Percentiles rank a stretch among this genome's conserved stretches.
Conservation (phyloP, 78 protist species). For the Dictyostelium purpureum region DNA sequence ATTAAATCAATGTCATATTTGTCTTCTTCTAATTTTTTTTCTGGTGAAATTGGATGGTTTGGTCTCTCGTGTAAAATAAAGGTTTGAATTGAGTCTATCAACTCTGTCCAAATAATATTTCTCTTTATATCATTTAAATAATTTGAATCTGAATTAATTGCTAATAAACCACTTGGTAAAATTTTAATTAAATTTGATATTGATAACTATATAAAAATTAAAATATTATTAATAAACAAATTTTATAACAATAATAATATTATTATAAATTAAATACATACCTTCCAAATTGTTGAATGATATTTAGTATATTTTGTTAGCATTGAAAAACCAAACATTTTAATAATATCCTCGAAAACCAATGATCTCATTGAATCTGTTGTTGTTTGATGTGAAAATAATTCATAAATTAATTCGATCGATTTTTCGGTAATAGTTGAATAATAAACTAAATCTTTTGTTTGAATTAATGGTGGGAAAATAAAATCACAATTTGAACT, state of each 20-base stretch:
- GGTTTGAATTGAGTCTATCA: constrained; percentile 73
- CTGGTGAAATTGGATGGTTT: constrained; percentile 22
- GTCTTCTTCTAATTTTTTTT: constrained; percentile 56
- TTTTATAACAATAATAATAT: background rate
- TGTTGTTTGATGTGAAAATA: constrained; percentile 32
- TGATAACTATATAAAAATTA: background rate
- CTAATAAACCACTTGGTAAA: constrained; percentile 27
- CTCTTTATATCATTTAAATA: constrained; percentile 60
- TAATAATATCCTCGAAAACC: constrained; percentile 61
- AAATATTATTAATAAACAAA: background rate
- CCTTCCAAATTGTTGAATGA: constrained; percentile 73
- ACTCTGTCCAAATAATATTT: constrained; percentile 80
- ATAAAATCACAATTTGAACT: background rate
- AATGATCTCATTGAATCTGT: constrained; percentile 66
- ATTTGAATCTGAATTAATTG: constrained; percentile 44
- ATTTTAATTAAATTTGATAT: constrained; percentile 57
- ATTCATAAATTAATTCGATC: constrained; percentile 23
- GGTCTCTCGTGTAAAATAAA: constrained; percentile 72
- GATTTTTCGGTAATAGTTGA: constrained; percentile 67
- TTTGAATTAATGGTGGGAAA: background rate
- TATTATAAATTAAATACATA: background rate
- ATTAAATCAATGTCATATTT: constrained; percentile 52
- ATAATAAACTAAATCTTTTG: constrained; percentile 47
- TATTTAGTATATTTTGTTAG: constrained; percentile 62
- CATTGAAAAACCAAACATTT: constrained; percentile 75